Evolutionary conservation across 2,329 filamentous ascomycete genomes (phyloP), one percentile per base, ranked within the genome.

Genomic region (Diplodia intermedia): DNA sequence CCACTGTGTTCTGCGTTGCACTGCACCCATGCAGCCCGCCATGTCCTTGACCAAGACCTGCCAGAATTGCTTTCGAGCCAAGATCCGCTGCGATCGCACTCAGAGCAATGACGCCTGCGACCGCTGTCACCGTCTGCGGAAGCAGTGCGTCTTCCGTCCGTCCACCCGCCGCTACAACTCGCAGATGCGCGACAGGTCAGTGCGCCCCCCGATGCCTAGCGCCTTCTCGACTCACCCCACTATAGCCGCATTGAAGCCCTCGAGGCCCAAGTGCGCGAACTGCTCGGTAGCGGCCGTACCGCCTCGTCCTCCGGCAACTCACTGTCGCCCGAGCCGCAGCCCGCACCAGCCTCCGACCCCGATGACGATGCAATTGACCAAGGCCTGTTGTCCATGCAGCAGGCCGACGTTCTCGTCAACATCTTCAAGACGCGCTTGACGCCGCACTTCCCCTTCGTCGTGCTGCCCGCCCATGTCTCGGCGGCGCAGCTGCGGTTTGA

Each of bases 91-190:
- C 69, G 74, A 76, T 61, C 71, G 74, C 18, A 75, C 71, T 8
- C 71, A 75, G 56, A 66, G 72, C 23, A 68, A 68, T 31, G 72
- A 75, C 40, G 74, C 73, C 15, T 77, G 75, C 71, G 75, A 77
- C 67, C 69, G 74, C 68, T 81, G 79, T 55, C 71, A 71, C 36
- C 77, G 79, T n/a, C 70, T 80, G 33, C 73, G 75, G 18, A 78
- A 79, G 68, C 72, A 77, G 57, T 81, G 79, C 63, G 69, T 76
- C 1, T 79, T 77, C 63, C 76, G 79, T 6, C 75, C 78, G 53
- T 74, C 77, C 8, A 72, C 74, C 47, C 74, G 77, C 65, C 75
- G 77, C 40, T 77, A 73, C 47, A 65, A 80, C 69, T 78, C 78
- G 31, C 77, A 76, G 36, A 72, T 78, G 52, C 80, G 79, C 66